Percentiles rank a stretch among this genome's conserved stretches.
These are phyloP conservation scores for Cupressus sempervirens DNA, from an alignment of 75 land plant species.

Conservation along the genomic window DNA sequence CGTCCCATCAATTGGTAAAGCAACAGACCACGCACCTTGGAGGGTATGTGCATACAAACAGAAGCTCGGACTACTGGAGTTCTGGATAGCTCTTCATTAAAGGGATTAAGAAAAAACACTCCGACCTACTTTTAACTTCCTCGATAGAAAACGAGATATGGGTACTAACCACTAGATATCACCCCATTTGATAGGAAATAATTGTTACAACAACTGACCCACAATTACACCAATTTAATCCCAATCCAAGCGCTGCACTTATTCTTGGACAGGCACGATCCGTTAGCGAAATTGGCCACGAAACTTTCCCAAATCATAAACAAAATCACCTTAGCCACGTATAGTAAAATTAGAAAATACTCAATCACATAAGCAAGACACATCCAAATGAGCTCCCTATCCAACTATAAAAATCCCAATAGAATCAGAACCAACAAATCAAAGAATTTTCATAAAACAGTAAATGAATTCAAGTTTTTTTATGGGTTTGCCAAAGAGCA, in stretches of 20 bases:
- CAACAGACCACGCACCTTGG: background rate
- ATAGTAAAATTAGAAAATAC: background rate
- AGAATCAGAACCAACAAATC: background rate
- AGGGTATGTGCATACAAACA: background rate
- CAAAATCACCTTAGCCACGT: background rate
- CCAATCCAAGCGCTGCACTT: background rate
- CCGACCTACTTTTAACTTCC: background rate
- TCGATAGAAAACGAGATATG: background rate
- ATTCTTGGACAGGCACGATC: background rate
- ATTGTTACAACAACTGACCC: background rate
- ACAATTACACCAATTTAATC: background rate
- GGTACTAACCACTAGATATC: background rate
- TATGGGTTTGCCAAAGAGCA: constrained; percentile 5
- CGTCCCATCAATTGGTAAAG: background rate
- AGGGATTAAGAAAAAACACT: background rate
- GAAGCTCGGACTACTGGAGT: background rate
- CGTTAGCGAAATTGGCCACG: background rate
- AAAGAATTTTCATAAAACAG: background rate
- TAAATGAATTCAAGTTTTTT: background rate
- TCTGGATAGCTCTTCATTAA: background rate
- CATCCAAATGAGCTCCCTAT: background rate
- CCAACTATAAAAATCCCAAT: background rate
- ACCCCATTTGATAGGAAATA: background rate
- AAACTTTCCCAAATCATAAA: background rate
- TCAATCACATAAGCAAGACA: background rate